Evolutionary conservation across 768 basidiomycete species (phyloP).

Genomic region (Boletus subcaerulescens): DNA sequence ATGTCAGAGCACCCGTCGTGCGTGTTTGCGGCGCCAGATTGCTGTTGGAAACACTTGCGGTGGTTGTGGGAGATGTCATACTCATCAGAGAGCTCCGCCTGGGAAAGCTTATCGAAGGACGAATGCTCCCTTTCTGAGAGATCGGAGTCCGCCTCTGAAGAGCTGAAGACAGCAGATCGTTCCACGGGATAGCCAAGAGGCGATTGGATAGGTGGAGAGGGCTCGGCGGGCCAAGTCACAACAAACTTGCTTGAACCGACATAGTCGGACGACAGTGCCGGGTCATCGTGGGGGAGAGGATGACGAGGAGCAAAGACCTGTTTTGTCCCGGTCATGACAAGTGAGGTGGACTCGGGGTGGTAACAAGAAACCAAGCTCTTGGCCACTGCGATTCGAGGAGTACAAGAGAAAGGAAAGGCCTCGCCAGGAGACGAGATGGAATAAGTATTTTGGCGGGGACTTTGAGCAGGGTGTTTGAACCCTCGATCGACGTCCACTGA

Average conservation of each 20-base stretch:
- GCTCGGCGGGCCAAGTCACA: constrained; percentile 54
- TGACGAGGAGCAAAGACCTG: constrained; percentile 51
- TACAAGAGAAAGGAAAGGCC: constrained; percentile 12
- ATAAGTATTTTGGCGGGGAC: constrained; percentile 11
- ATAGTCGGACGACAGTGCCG: constrained; percentile 44
- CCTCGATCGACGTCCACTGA: constrained; percentile 27
- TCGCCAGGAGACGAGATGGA: constrained; percentile 29
- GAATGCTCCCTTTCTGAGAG: constrained; percentile 44
- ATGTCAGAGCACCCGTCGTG: constrained; percentile 28
- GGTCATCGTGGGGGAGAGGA: constrained; percentile 39
- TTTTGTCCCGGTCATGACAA: constrained; percentile 30
- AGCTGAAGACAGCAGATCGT: constrained; percentile 43
- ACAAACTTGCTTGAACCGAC: constrained; percentile 56
- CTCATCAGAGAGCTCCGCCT: constrained; percentile 32
- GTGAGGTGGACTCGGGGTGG: constrained; percentile 1
- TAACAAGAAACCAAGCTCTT: constrained; percentile 16
- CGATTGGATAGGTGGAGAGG: constrained; percentile 38
- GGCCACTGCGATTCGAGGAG: constrained; percentile 9
- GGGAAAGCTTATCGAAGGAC: constrained; percentile 30
- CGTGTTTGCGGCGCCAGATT: constrained; percentile 13
- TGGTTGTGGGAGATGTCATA: constrained; percentile 25
- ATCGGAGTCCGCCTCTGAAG: constrained; percentile 52
- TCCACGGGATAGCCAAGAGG: constrained; percentile 31
- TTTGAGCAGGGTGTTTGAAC: constrained; percentile 16
- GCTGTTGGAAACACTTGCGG: constrained; percentile 27